A percentile compares a stretch with the other conserved stretches of the same genome.
Conservation (phyloP, 1,284 basidiomycete genomes). For the Trichosporon sp. region DNA sequence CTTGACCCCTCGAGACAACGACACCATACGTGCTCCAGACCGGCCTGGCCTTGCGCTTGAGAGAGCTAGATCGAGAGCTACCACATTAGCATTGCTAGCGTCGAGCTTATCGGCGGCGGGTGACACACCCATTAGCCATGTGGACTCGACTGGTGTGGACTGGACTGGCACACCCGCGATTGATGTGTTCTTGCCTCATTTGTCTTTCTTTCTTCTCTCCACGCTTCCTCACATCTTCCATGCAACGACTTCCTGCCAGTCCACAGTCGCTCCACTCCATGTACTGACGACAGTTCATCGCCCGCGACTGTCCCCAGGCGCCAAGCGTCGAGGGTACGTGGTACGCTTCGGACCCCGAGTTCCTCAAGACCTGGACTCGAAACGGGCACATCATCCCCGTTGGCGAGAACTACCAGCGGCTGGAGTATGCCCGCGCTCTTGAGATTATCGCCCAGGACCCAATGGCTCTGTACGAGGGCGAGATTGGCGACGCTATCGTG, state of each 20-base stretch:
- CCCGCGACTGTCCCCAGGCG: slow-evolving; percentile 7
- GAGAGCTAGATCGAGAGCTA: neutral
- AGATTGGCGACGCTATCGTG: neutral
- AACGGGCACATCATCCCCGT: slow-evolving; percentile 27
- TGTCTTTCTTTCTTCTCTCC: neutral
- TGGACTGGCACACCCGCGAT: no score
- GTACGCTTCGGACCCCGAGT: slow-evolving; percentile 15
- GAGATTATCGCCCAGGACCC: slow-evolving; percentile 26
- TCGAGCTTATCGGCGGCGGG: neutral
- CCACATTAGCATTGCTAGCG: neutral
- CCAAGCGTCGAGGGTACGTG: slow-evolving; percentile 8
- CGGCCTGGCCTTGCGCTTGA: neutral
- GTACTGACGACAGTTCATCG: slow-evolving; percentile 11
- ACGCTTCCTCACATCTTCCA: neutral
- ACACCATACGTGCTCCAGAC: neutral
- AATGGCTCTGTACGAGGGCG: neutral
- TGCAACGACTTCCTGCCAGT: neutral
- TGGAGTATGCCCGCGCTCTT: slow-evolving; percentile 34
- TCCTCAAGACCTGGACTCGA: slow-evolving; percentile 11
- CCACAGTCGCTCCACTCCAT: neutral
- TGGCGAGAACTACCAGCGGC: slow-evolving; percentile 25
- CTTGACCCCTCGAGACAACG: no score
- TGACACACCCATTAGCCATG: neutral
- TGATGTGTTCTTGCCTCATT: neutral
- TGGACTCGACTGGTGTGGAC: neutral